phyloP scores from a whole-genome alignment of 805 yeast genomes.

The Candida patagonica region DNA sequence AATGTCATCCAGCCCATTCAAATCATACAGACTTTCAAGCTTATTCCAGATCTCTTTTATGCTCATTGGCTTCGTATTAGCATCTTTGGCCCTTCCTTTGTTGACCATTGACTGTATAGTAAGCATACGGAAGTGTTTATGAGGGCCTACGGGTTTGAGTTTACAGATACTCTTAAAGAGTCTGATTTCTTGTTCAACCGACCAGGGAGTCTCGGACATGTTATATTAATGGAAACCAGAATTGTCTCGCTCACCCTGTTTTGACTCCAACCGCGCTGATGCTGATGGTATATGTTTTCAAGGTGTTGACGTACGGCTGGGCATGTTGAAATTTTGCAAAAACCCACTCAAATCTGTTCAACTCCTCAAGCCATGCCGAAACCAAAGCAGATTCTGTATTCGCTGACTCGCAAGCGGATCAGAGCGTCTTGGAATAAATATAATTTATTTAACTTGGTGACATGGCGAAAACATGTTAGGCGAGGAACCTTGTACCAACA shows the following conservation, averaged over 20 bases:
- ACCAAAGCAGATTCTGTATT: slow-evolving; percentile 22
- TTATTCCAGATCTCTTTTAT: slow-evolving; percentile 50
- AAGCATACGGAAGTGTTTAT: slow-evolving; percentile 31
- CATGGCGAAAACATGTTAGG: slow-evolving; percentile 46
- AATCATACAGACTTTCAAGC: slow-evolving; percentile 43
- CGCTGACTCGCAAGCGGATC: slow-evolving; percentile 34
- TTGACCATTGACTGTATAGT: slow-evolving; percentile 24
- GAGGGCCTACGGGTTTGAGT: slow-evolving; percentile 57
- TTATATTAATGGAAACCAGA: too few relatives aligned
- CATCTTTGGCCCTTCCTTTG: not conserved
- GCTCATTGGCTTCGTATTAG: slow-evolving; percentile 26
- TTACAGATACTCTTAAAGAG: slow-evolving; percentile 54
- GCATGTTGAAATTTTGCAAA: not conserved
- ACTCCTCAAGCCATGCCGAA: slow-evolving; percentile 11
- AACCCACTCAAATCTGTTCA: not conserved
- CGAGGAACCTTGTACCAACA: slow-evolving; percentile 77
- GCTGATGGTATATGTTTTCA: too few relatives aligned
- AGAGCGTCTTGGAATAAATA: slow-evolving; percentile 88
- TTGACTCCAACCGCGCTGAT: too few relatives aligned
- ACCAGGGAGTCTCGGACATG: slow-evolving; percentile 34
- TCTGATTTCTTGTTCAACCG: slow-evolving; percentile 49
- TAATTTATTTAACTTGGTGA: slow-evolving; percentile 84
- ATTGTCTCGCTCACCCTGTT: too few relatives aligned
- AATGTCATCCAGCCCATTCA: slow-evolving; percentile 47
- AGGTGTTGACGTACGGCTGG: too few relatives aligned